These are phyloP conservation scores for Barbatosphaeria neglecta DNA, from an alignment of 495 filamentous ascomycete species.

Conservation along the genomic window DNA sequence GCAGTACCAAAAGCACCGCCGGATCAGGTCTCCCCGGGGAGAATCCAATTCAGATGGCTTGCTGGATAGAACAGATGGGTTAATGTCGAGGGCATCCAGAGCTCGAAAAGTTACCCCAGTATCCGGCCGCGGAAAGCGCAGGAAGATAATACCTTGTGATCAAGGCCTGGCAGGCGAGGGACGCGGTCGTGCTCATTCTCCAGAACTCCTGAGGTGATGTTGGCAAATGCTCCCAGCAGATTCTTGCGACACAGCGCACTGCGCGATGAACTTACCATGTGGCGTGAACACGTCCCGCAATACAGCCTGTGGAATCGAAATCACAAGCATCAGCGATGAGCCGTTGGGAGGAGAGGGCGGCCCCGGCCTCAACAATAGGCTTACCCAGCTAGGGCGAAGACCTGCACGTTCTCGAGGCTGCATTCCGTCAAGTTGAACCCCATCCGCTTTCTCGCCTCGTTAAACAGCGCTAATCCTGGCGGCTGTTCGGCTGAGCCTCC, in stretches of 20 bases:
- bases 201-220: conserved; percentile 38
- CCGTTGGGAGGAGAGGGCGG: neutral
- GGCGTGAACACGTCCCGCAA: conserved; percentile 37
- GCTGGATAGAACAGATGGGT: conserved; percentile 16
- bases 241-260: neutral
- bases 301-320: conserved; percentile 29
- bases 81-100: neutral
- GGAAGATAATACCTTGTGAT: conserved; percentile 29
- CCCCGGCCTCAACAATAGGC: conserved; percentile 3
- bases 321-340: neutral
- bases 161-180: conserved; percentile 39
- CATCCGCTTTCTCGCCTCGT: conserved; percentile 46
- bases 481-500: conserved; percentile 36
- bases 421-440: conserved; percentile 44
- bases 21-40: conserved; percentile 35
- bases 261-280: conserved; percentile 25
- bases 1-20: conserved; percentile 48
- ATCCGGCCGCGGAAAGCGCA: neutral
- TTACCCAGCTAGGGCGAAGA: conserved; percentile 41
- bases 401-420: conserved; percentile 46
- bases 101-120: conserved; percentile 2
- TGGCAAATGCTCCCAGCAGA: conserved; percentile 3
- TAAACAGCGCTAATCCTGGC: conserved; percentile 47
- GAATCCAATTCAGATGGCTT: conserved; percentile 36
- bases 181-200: conserved; percentile 41